Percentiles rank a stretch among this genome's conserved stretches.
Evolutionary conservation across 371 early-diverging fungal genomes (phyloP).

Genomic region (Mortierella sp.): DNA sequence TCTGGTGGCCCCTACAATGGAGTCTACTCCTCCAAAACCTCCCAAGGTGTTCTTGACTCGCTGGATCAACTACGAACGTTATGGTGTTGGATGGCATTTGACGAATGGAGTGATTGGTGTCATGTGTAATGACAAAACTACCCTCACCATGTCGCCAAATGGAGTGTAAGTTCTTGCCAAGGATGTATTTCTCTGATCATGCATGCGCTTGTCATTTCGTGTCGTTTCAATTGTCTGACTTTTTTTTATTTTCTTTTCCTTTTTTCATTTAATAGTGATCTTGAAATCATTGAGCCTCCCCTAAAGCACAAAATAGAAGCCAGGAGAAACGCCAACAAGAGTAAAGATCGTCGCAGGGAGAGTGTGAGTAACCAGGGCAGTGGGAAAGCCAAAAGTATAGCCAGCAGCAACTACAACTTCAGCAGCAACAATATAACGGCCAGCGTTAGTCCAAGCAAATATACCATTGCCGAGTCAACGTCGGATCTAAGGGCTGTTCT

Average conservation of each 20-base stretch:
- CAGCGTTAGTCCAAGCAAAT: neutral
- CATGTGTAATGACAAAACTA: conserved; percentile 31
- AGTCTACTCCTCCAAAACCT: conserved; percentile 1
- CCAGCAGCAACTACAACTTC: neutral
- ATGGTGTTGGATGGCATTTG: conserved; percentile 46
- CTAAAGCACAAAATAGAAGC: neutral
- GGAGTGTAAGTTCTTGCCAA: conserved; percentile 27
- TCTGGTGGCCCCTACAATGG: conserved; percentile 1
- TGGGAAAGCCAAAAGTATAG: neutral
- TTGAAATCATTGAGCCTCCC: conserved; percentile 25
- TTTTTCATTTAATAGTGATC: conserved; percentile 23
- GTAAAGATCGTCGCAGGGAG: neutral
- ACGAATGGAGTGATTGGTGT: conserved; percentile 50
- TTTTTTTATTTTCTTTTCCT: neutral
- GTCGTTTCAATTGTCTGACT: neutral
- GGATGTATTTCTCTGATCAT: too few species aligned
- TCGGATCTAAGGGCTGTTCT: conserved; percentile 12
- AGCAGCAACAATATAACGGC: neutral
- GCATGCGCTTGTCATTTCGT: neutral
- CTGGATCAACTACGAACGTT: conserved; percentile 43
- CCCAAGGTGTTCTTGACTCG: conserved; percentile 37
- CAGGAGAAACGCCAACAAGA: neutral
- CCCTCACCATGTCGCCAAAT: conserved; percentile 32
- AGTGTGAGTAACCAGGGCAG: neutral
- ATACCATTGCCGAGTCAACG: conserved; percentile 6